Conservation (phyloP, 2,329 filamentous ascomycete genomes). For the Conoideocrella luteorostrata region DNA sequence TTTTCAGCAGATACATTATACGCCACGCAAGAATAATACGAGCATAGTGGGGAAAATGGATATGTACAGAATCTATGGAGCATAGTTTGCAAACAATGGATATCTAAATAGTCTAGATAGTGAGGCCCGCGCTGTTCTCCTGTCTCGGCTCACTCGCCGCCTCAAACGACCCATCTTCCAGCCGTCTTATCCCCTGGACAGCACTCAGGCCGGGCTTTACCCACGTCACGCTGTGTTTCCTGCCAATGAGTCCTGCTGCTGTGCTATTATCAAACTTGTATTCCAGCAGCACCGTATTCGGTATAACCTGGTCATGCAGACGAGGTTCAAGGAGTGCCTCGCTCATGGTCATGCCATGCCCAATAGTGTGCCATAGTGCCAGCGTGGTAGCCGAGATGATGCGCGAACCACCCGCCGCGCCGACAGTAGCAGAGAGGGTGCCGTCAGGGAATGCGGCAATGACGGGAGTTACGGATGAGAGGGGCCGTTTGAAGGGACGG, state of each 20-base stretch:
- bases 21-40: too few species aligned
- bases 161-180: constrained; percentile 65
- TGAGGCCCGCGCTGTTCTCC: constrained; percentile 60
- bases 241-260: constrained; percentile 52
- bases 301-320: constrained; percentile 77
- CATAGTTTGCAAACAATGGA: constrained; percentile 5
- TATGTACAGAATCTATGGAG: too few species aligned
- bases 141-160: constrained; percentile 73
- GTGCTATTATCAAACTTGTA: constrained; percentile 59
- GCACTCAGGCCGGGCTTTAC: constrained; percentile 57
- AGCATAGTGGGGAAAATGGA: too few species aligned
- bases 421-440: constrained; percentile 61
- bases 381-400: constrained; percentile 79
- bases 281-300: constrained; percentile 63
- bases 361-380: constrained; percentile 65
- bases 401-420: constrained; percentile 72
- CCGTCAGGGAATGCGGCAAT: constrained; percentile 62
- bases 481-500: constrained; percentile 69
- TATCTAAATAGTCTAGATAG: constrained; percentile 26
- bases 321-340: constrained; percentile 61
- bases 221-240: constrained; percentile 69
- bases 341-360: constrained; percentile 50
- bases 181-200: constrained; percentile 61
- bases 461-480: constrained; percentile 75
- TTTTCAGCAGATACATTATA: too few species aligned